Base-by-base conservation (phyloP, 352 stramenopile species). In the Phytopythium delawarense region DNA sequence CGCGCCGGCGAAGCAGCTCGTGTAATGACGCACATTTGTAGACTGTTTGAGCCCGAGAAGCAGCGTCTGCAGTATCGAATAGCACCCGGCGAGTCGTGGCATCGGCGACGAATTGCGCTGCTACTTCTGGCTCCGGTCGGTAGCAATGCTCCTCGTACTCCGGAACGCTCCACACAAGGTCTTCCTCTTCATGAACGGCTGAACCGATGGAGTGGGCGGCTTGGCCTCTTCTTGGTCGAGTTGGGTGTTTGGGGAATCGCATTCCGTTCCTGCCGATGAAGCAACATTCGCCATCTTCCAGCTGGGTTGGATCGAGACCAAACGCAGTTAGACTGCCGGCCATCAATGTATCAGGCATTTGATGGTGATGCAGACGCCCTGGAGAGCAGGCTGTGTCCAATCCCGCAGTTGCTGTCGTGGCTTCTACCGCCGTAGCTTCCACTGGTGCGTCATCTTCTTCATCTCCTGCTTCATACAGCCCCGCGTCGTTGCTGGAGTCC, bases 21-120 rank as follows among this genome's bases (percentile, higher is more conserved):
- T 69, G 40, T 54, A 74, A 65, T 15, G 71, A 65, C 21, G 60
- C 65, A 45, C 81, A 84, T 52, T 88, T 71, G 50, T 89, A 89
- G n/a, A 88, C 78, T 28, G 84, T 66, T 54, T 65, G 61, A 11
- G 79, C 78, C 56, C 82, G 70, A 1, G 51, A 49, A 32, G 61
- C 50, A 9, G 65, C 57, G 57, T 88, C 75, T n/a, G 48, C 58
- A 18, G 64, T 57, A 20, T 87, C 40, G 61, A 89, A 91, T n/a
- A 61, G 59, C 20, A 49, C 46, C 57, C 68, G 45, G 21, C 57
- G 69, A 46, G 35, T 30, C 35, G 55, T 48, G 28, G 67, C 67
- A 8, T 67, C 54, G 30, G 67, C 64, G 44, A 77, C 28, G 48
- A 72, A 74, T 2, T 32, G 56, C 20, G 54, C 37, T 23, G 42